Evolutionary conservation across 768 basidiomycete species (phyloP).

Genomic region (Boletales sp.): DNA sequence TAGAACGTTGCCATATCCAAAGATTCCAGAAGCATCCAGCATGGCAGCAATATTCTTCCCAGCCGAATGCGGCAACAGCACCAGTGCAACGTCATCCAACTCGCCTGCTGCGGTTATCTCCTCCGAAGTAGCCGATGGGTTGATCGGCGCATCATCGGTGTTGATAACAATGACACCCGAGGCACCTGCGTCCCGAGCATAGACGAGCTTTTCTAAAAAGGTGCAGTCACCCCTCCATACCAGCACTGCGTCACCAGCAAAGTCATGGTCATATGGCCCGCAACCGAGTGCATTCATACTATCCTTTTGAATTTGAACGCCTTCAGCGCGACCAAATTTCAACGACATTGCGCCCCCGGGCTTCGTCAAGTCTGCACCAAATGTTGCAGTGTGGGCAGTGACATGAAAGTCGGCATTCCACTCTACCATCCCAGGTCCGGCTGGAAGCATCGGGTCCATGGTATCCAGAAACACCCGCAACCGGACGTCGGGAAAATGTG

Average conservation of each 20-base stretch:
- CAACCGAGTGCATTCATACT: slow-evolving; percentile 58
- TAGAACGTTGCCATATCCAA: slow-evolving; percentile 46
- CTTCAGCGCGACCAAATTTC: slow-evolving; percentile 48
- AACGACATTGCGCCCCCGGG: slow-evolving; percentile 26
- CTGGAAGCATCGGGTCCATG: slow-evolving; percentile 44
- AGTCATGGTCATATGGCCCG: slow-evolving; percentile 43
- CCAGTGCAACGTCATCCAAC: slow-evolving; percentile 53
- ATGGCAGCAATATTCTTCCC: slow-evolving; percentile 55
- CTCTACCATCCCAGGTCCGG: slow-evolving; percentile 38
- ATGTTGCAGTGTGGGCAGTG: slow-evolving; percentile 61
- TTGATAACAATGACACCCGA: slow-evolving; percentile 76
- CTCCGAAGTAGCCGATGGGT: slow-evolving; percentile 58
- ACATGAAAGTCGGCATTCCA: slow-evolving; percentile 46
- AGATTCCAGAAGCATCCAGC: slow-evolving; percentile 47
- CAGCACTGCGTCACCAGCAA: slow-evolving; percentile 54
- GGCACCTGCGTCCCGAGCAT: slow-evolving; percentile 68
- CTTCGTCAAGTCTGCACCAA: slow-evolving; percentile 60
- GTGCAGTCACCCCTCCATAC: slow-evolving; percentile 80
- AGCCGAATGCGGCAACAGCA: slow-evolving; percentile 52
- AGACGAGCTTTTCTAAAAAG: slow-evolving; percentile 77
- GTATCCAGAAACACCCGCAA: slow-evolving; percentile 57
- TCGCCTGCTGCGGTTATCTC: slow-evolving; percentile 59
- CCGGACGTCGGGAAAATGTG: slow-evolving; percentile 41
- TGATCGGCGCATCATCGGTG: slow-evolving; percentile 54
- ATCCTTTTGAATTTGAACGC: slow-evolving; percentile 54